Evolutionary conservation across 2,329 filamentous ascomycete genomes (phyloP), one percentile per base, ranked within the genome.

Genomic region (Botryotinia calthae): DNA sequence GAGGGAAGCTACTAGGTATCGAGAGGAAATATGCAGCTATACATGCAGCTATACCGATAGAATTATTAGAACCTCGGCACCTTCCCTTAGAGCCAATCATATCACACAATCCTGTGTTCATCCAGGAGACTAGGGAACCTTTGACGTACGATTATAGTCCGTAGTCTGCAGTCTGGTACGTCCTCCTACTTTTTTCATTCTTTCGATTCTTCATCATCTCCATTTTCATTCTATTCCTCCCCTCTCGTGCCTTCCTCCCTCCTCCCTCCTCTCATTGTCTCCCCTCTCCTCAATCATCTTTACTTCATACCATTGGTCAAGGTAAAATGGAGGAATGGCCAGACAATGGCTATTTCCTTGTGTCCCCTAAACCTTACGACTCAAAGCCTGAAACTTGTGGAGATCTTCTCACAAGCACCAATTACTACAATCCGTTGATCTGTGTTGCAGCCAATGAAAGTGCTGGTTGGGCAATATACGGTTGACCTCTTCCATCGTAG

Each of bases 381-480:
- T 56, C 16, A 3, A 42, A 56, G 65, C 65, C 34, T 67, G 48
- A 56, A 67, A 48, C 69, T 34, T 71, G 69, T 71, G 58, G 16
- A 65, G 69, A 65, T 71, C 69, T 40, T n/a, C 51, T 40, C 34
- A 22, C 64, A 51, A 28, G 63, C 31, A 67, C 46, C 22, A 28
- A n/a, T 20, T 51, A 12, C 16, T 65, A 40, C 54, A n/a, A 46
- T 25, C 54, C 28, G n/a, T 70, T 56, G 34, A 42, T 67, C 48
- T 67, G 65, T 67, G 18, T 67, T n/a, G 48, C 48, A 56, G 34
- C 65, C 34, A 42, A 67, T 54, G 25, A 28, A n/a, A 37, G 40
- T 68, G 56, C 51, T 68, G 51, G 66, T 34, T 69, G 66, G 66
- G 14, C 18, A 14, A 61, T 2, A 59, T 22, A 70, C 54, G 54